Evolutionary conservation across 441 rosid species (phyloP), one percentile per base, ranked within the genome.

Genomic region (Gossypium davidsonii): DNA sequence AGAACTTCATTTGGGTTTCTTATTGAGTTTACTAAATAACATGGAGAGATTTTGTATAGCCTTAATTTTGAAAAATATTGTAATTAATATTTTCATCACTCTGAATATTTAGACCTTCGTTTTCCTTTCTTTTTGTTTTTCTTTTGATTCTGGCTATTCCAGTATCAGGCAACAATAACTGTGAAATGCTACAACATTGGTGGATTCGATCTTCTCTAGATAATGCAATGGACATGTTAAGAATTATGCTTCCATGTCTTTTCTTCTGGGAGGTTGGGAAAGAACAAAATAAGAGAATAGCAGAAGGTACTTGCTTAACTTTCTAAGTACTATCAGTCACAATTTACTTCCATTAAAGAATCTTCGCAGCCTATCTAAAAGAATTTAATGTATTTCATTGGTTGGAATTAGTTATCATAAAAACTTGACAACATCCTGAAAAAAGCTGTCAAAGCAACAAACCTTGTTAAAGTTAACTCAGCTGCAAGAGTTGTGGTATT

Each of bases 211-310:
- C 79, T 67, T 70, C 73, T 77, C 52, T 70, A 55, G 72, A 78
- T 72, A 80, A 71, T 44, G 74, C 78, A 67, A 67, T 62, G 75
- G 77, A 59, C 75, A 74, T 80, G 69, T 72, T 76, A 82, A 78
- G 78, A 76, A 67, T 79, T 61, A 52, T 82, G 68, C 79, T 79
- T 78, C 85, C 80, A 12, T 82, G 83, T 77, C 78, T 78, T 78
- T 60, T 74, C 69, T 80, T 76, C 79, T 79, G 77, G 79, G 75
- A 80, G 42, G 26, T 72, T 74, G 79, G 80, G 81, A 60, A 74
- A 49, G 87, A 82, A 70, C 59, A 21, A 69, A 77, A 72, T 78
- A 79, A 77, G 73, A 77, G 74, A 65, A 55, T 81, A 42, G 53
- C 61, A 63, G 74, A 83, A 81, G 84, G 82, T 81, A 77, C 58